Base-by-base conservation (phyloP, 2,329 filamentous ascomycete genomes). In the Arachnomyces sp. region DNA sequence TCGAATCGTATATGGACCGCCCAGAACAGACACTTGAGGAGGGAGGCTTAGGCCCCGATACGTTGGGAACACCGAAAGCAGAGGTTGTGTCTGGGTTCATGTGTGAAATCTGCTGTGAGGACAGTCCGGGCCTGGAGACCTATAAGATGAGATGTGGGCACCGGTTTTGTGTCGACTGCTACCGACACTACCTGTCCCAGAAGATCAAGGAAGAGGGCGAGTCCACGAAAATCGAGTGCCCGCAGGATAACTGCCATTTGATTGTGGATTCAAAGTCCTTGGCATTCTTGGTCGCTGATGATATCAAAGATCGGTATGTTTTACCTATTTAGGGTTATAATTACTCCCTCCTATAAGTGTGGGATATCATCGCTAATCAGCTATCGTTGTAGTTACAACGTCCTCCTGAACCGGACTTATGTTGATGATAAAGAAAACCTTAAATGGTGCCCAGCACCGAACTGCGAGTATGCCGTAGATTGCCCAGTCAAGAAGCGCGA, bases 381-480 rank as follows among this genome's bases (percentile, higher is more conserved):
- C 14, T 36, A 13, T 33, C 8, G 29, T n/a, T 43, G 28, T 48
- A 78, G 88, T 49, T 98, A 98, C 57, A 79, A 84, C 49, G 80
- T 84, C 51, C 74, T 98, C 12, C 79, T 98, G 28, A 94, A 85
- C 56, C 76, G 92, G 52, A 95, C 89, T 5, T 98, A 94, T 56
- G 92, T 98, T 44, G 92, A 98, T 62, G 90, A 98, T 63, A 94
- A 88, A 64, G 89, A 94, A 42, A 83, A 82, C 41, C 77, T 96
- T 44, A 94, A 94, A 61, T 98, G 92, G 92, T 98, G 92, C 60
- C 92, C 92, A 1, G 90, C 90, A 1, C 92, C 92, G n/a, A 90
- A 98, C 61, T 98, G 92, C 64, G 78, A 84, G 53, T 96, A 92
- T 56, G 92, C 90, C 9, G 71, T 98, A 34, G 85, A 96, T 56